Evolutionary conservation across 2,329 filamentous ascomycete genomes (phyloP).

Genomic region (Berkeleyomyces rouxiae): DNA sequence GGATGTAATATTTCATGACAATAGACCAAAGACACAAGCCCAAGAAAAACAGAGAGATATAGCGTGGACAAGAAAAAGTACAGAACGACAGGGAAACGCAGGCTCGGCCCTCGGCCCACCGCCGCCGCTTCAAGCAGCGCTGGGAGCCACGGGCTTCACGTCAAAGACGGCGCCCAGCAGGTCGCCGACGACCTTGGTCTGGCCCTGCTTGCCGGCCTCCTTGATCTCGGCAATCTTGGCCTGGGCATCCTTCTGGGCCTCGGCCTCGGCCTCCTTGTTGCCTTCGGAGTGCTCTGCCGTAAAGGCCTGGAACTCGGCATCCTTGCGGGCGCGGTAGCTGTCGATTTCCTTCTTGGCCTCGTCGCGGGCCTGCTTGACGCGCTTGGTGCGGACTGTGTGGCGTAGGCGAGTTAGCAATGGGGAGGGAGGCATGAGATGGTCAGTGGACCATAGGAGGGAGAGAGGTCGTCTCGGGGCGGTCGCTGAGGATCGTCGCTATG

Average conservation of each 20-base stretch:
- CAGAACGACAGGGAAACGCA: conserved; percentile 1
- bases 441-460: neutral
- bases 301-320: conserved; percentile 88
- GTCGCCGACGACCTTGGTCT: conserved; percentile 65
- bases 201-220: conserved; percentile 60
- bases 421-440: neutral
- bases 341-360: conserved; percentile 98
- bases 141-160: conserved; percentile 50
- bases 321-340: conserved; percentile 75
- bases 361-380: conserved; percentile 86
- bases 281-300: conserved; percentile 88
- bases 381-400: conserved; percentile 58
- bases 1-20: neutral
- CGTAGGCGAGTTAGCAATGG: neutral
- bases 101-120: conserved; percentile 16
- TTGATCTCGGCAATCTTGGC: conserved; percentile 69
- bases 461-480: neutral
- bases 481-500: neutral
- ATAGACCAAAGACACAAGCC: conserved; percentile 1
- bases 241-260: conserved; percentile 69
- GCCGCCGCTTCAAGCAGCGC: conserved; percentile 1
- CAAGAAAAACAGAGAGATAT: conserved; percentile 8
- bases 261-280: conserved; percentile 60
- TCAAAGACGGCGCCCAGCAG: conserved; percentile 74
- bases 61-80: neutral